Conservation (phyloP, 2,329 filamentous ascomycete genomes). For the Ophiocordyceps unilateralis region DNA sequence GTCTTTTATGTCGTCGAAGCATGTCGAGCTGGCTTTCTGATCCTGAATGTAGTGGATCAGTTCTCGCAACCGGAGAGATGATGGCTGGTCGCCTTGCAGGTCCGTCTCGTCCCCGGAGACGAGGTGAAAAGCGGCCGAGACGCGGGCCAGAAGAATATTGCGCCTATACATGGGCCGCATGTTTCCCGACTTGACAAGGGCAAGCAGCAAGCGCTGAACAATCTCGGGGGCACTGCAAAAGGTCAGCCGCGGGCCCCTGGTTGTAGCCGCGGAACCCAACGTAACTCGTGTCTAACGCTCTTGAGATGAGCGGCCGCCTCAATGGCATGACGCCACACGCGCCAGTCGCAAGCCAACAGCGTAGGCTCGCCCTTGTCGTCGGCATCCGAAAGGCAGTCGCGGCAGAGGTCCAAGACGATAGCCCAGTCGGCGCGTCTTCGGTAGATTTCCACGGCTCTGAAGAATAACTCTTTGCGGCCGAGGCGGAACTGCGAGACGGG, state of each 20-base stretch:
- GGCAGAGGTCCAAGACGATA: constrained; percentile 24
- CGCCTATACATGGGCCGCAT: constrained; percentile 21
- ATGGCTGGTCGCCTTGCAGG: constrained; percentile 8
- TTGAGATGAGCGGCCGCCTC: constrained; percentile 18
- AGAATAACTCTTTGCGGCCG: constrained; percentile 28
- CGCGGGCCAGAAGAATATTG: constrained; percentile 20
- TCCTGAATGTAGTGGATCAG: constrained; percentile 19
- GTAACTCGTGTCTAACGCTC: constrained; percentile 15
- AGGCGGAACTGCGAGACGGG: constrained; percentile 25
- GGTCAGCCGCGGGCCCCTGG: constrained; percentile 2
- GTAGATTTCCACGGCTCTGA: constrained; percentile 21
- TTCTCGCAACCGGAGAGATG: constrained; percentile 15
- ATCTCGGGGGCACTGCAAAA: constrained; percentile 9
- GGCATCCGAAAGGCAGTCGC: constrained; percentile 20
- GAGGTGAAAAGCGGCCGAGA: constrained; percentile 20
- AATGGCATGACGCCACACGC: constrained; percentile 22
- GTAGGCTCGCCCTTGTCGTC: constrained; percentile 20
- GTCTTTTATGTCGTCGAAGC: constrained; percentile 28
- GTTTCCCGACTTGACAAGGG: constrained; percentile 10
- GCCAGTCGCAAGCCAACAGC: constrained; percentile 27
- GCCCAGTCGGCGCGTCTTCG: constrained; percentile 23
- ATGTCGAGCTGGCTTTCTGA: constrained; percentile 18
- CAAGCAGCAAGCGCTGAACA: constrained; percentile 14
- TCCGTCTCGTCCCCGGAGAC: constrained; percentile 12
- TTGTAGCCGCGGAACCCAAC: background rate